A percentile compares a stretch with the other conserved stretches of the same genome.
Conservation (phyloP, 257 asterid genomes). For the Datura wrightii region DNA sequence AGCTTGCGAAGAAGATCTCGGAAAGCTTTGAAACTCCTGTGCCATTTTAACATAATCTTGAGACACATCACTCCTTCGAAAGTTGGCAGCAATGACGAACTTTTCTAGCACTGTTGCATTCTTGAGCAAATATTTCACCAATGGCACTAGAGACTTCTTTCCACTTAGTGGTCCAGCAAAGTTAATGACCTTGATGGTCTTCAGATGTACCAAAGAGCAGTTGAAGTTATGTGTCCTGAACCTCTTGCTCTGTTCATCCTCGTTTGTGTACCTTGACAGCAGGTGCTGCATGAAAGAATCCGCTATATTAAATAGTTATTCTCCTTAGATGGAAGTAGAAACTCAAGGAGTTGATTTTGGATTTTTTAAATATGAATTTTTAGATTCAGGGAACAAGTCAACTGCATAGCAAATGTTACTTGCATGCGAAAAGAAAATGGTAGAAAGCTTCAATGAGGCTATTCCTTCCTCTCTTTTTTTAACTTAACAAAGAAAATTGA, state of each 20-base stretch:
- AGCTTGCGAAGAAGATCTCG: not conserved
- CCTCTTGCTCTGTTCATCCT: not conserved
- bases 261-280: not conserved
- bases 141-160: not conserved
- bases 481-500: too few species aligned
- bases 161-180: not conserved
- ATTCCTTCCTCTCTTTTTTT: too few species aligned
- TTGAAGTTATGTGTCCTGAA: not conserved
- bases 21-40: not conserved
- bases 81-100: not conserved
- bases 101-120: not conserved
- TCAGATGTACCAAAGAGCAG: not conserved
- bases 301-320: not conserved
- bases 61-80: not conserved
- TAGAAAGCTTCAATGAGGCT: too few species aligned
- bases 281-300: not conserved
- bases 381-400: not conserved
- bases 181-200: not conserved
- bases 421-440: not conserved
- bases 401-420: not conserved
- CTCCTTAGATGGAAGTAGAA: not conserved
- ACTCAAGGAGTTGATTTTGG: not conserved
- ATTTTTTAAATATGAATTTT: not conserved
- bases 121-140: not conserved
- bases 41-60: not conserved